Evolutionary conservation across 2,329 filamentous ascomycete species (phyloP).

Genomic region (Didymella segeticola): DNA sequence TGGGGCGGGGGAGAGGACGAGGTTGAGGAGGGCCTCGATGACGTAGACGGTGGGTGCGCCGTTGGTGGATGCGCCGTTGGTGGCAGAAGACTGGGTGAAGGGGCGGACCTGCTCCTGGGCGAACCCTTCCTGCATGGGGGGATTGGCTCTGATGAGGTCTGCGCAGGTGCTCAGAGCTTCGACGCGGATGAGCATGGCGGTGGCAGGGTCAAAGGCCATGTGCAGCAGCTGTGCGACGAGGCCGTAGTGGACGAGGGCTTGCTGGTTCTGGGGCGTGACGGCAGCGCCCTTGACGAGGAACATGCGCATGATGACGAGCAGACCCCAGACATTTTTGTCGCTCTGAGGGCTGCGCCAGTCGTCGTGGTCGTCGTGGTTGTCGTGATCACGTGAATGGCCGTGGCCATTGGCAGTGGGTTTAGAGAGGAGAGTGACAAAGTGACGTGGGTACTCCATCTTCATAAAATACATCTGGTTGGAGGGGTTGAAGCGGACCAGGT

Average conservation of each 20-base stretch:
- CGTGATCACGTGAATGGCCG: slow-evolving; percentile 56
- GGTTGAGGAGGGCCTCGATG: slow-evolving; percentile 88
- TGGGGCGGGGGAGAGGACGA: slow-evolving; percentile 73
- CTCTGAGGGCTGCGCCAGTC: slow-evolving; percentile 78
- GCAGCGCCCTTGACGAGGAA: slow-evolving; percentile 83
- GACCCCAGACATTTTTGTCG: slow-evolving; percentile 90
- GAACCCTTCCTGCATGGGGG: slow-evolving; percentile 83
- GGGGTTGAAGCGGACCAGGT: slow-evolving; percentile 82
- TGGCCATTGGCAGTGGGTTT: slow-evolving; percentile 64
- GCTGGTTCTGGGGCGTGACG: slow-evolving; percentile 83
- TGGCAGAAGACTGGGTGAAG: slow-evolving; percentile 54
- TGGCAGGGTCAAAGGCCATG: slow-evolving; percentile 77
- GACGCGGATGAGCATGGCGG: slow-evolving; percentile 78
- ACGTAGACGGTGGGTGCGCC: slow-evolving; percentile 76
- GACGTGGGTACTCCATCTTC: slow-evolving; percentile 82
- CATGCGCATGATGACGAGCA: slow-evolving; percentile 83
- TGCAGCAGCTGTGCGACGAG: slow-evolving; percentile 80
- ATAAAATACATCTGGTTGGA: slow-evolving; percentile 95
- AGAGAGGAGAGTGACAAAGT: slow-evolving; percentile 73
- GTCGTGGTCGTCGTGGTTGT: slow-evolving; percentile 64
- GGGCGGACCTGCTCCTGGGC: slow-evolving; percentile 81
- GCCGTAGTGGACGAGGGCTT: slow-evolving; percentile 82
- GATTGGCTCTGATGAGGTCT: slow-evolving; percentile 84
- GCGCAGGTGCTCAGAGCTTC: slow-evolving; percentile 87
- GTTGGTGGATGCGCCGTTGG: slow-evolving; percentile 56